Percentiles rank a stretch among this genome's conserved stretches.
Conservation (phyloP, 495 filamentous ascomycete genomes). For the Apiosordaria backusii region DNA sequence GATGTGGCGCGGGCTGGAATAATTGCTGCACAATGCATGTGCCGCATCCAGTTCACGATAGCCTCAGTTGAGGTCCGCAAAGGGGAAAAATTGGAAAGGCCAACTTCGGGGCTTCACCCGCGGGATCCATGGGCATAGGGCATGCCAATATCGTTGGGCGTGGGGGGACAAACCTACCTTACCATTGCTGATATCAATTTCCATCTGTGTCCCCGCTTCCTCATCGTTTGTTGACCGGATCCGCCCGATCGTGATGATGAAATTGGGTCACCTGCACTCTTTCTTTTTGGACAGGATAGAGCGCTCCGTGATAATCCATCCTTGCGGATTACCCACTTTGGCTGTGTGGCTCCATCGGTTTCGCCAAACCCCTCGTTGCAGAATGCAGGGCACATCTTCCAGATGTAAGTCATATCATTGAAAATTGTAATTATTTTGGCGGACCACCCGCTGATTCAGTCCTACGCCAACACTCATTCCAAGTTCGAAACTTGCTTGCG, state of each 20-base stretch:
- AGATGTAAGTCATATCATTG: slow-evolving; percentile 3
- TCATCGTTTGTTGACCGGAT: neutral
- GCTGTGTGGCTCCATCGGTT: slow-evolving; percentile 1
- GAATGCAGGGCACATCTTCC: neutral
- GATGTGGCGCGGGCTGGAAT: neutral
- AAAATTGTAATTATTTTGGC: neutral
- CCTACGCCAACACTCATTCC: too few relatives aligned
- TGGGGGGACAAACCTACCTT: slow-evolving; percentile 9
- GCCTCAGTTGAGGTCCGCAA: slow-evolving; percentile 16
- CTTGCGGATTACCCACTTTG: slow-evolving; percentile 16
- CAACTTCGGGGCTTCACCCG: slow-evolving; percentile 17
- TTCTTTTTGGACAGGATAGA: slow-evolving; percentile 4
- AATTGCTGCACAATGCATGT: slow-evolving; percentile 6
- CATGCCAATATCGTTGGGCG: slow-evolving; percentile 2
- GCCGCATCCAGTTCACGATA: slow-evolving; percentile 11
- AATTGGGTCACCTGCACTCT: neutral
- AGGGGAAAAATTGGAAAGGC: slow-evolving; percentile 11
- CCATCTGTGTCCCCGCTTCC: neutral
- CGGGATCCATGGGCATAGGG: neutral
- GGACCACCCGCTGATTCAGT: neutral
- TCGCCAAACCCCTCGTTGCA: neutral
- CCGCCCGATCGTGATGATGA: slow-evolving; percentile 4
- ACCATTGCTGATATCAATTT: neutral
- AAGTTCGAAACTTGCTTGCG: neutral
- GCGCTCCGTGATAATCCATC: neutral